Evolutionary conservation across 2,329 filamentous ascomycete species (phyloP).

Genomic region (Fusarium musae): DNA sequence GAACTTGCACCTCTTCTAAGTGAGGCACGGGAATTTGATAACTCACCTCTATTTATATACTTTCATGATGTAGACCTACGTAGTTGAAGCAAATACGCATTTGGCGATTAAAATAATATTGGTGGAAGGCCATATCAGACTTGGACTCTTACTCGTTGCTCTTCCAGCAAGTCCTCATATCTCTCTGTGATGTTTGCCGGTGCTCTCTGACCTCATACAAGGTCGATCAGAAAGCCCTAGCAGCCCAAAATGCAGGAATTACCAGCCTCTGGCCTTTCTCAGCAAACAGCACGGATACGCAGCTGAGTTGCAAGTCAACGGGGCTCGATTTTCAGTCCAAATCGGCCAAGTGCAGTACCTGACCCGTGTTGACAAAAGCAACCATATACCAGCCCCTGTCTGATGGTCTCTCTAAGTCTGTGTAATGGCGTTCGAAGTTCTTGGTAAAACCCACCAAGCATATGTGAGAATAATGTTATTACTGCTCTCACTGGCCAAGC

Average conservation of each 20-base stretch:
- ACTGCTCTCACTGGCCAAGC: neutral
- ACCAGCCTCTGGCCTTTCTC: neutral
- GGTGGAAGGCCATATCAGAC: neutral
- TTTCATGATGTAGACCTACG: too few species aligned
- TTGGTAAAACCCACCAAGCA: neutral
- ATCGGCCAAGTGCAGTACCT: slow-evolving; percentile 1
- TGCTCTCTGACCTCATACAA: neutral
- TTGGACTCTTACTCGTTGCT: neutral
- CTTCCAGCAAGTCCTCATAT: neutral
- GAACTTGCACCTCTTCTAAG: neutral
- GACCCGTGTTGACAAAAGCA: neutral
- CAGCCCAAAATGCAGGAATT: neutral
- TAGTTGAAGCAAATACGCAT: neutral
- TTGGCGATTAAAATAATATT: too few species aligned
- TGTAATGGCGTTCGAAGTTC: neutral
- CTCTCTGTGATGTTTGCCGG: neutral
- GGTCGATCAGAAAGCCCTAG: neutral
- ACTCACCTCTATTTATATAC: neutral
- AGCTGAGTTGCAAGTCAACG: neutral
- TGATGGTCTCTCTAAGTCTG: neutral
- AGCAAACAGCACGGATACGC: neutral
- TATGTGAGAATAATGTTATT: neutral
- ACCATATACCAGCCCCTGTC: neutral
- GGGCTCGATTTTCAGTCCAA: slow-evolving; percentile 15
- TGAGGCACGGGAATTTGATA: neutral